Evolutionary conservation across 192 early-diverging fungal species (phyloP).

Genomic region (Coemansia sp.): DNA sequence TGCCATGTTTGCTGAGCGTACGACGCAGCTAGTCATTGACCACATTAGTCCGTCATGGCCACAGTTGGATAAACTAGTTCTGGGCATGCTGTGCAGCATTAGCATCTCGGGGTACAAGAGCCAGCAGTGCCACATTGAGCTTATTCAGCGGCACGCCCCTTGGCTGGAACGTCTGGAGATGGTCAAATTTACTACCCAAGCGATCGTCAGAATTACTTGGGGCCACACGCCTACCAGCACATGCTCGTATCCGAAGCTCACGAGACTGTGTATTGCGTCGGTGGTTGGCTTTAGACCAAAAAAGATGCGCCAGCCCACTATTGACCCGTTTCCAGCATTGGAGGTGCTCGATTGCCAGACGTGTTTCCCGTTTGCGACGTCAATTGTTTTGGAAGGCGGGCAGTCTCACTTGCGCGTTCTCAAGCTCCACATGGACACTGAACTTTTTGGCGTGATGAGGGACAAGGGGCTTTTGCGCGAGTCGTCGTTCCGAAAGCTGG

Average conservation of each 20-base stretch:
- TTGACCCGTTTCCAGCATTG: constrained; percentile 23
- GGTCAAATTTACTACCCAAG: constrained; percentile 2
- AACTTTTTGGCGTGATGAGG: background rate
- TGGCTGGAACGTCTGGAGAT: constrained; percentile 22
- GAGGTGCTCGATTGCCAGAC: constrained; percentile 23
- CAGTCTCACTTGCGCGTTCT: constrained; percentile 13
- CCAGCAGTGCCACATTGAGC: constrained; percentile 16
- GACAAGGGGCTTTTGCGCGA: background rate
- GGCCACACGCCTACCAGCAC: background rate
- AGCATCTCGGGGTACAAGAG: constrained; percentile 15
- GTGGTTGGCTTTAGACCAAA: background rate
- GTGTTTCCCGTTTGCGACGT: constrained; percentile 13
- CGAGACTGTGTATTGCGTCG: constrained; percentile 7
- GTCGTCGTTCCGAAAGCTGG: constrained; percentile 3
- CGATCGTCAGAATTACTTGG: constrained; percentile 22
- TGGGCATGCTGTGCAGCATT: constrained; percentile 22
- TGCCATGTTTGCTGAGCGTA: background rate
- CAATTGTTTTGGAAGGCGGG: constrained; percentile 9
- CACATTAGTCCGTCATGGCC: background rate
- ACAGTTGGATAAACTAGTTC: background rate
- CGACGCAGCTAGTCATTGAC: constrained; percentile 8
- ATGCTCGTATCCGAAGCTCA: constrained; percentile 26
- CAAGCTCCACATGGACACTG: constrained; percentile 19
- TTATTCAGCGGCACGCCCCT: constrained; percentile 20
- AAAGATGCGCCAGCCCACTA: background rate